phyloP scores from a whole-genome alignment of 1,139 yeast genomes.

The Magnusiomyces magnusii region DNA sequence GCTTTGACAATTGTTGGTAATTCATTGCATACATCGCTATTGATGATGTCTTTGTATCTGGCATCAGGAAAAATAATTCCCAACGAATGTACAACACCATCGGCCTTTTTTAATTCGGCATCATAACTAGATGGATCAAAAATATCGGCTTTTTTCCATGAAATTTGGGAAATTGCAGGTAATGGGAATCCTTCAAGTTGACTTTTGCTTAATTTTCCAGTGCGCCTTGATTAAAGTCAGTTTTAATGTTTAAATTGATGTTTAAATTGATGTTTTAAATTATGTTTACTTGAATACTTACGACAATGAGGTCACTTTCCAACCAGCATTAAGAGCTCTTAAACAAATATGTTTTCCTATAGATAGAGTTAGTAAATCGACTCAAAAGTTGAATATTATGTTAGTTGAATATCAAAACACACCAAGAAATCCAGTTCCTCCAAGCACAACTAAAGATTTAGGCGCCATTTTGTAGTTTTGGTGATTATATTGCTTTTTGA shows the following conservation, averaged over 20 bases:
- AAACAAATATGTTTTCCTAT: conserved; percentile 62
- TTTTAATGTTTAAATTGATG: too few species aligned
- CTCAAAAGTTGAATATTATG: background rate
- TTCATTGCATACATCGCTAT: conserved; percentile 11
- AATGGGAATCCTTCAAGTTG: conserved; percentile 52
- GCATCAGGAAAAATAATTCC: conserved; percentile 66
- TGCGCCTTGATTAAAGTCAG: too few species aligned
- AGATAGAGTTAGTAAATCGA: background rate
- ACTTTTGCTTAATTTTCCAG: conserved; percentile 19
- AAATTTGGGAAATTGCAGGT: conserved; percentile 37
- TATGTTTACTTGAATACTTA: too few species aligned
- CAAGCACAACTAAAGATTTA: conserved; percentile 52
- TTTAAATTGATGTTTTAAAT: too few species aligned
- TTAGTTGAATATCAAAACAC: conserved; percentile 8
- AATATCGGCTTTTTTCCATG: conserved; percentile 62
- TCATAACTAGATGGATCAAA: conserved; percentile 55
- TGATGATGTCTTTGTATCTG: conserved; percentile 48
- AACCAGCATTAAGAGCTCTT: conserved; percentile 56
- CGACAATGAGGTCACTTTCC: conserved; percentile 55
- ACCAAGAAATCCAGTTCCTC: conserved; percentile 79
- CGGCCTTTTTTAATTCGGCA: conserved; percentile 41
- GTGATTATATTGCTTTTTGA: too few species aligned
- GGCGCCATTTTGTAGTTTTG: background rate
- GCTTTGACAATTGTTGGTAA: background rate
- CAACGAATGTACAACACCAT: conserved; percentile 74